Percentiles rank a stretch among this genome's conserved stretches.
Evolutionary conservation across 495 filamentous ascomycete species (phyloP).

Genomic region (Viridothelium virens): DNA sequence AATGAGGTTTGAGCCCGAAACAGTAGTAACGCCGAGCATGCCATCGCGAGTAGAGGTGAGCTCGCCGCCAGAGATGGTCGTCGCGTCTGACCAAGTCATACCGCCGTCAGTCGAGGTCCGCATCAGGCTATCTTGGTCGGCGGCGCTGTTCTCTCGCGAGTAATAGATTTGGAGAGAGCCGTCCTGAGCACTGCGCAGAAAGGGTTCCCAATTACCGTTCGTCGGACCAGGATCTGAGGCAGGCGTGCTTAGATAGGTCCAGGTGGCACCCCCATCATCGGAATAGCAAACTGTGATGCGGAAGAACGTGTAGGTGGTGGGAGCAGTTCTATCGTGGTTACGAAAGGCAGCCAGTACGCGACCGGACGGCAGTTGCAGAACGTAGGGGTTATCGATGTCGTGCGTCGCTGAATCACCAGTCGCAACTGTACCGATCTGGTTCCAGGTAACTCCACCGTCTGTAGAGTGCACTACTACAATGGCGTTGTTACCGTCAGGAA

Average conservation of each 20-base stretch:
- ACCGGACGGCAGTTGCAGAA: conserved; percentile 45
- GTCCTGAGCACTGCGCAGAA: conserved; percentile 44
- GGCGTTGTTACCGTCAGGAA: conserved; percentile 29
- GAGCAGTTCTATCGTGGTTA: conserved; percentile 47
- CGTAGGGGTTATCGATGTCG: conserved; percentile 54
- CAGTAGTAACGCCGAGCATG: conserved; percentile 50
- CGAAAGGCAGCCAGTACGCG: conserved; percentile 52
- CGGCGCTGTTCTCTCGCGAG: conserved; percentile 46
- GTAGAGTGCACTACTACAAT: conserved; percentile 38
- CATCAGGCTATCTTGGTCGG: conserved; percentile 55
- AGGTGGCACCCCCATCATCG: conserved; percentile 45
- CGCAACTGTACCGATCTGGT: conserved; percentile 29
- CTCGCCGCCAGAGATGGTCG: conserved; percentile 42
- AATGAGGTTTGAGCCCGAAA: conserved; percentile 42
- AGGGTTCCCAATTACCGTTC: conserved; percentile 55
- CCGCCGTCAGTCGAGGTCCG: conserved; percentile 50
- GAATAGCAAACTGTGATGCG: conserved; percentile 56
- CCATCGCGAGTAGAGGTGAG: conserved; percentile 46
- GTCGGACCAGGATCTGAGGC: conserved; percentile 37
- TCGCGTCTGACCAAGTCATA: conserved; percentile 41
- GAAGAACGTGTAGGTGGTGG: conserved; percentile 43
- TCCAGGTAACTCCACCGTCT: conserved; percentile 40
- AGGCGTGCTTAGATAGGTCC: conserved; percentile 50
- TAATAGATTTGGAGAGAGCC: conserved; percentile 50
- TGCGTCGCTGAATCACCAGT: conserved; percentile 29